Evolutionary conservation across 495 filamentous ascomycete genomes (phyloP).

Genomic region (Penicillium paxilli): DNA sequence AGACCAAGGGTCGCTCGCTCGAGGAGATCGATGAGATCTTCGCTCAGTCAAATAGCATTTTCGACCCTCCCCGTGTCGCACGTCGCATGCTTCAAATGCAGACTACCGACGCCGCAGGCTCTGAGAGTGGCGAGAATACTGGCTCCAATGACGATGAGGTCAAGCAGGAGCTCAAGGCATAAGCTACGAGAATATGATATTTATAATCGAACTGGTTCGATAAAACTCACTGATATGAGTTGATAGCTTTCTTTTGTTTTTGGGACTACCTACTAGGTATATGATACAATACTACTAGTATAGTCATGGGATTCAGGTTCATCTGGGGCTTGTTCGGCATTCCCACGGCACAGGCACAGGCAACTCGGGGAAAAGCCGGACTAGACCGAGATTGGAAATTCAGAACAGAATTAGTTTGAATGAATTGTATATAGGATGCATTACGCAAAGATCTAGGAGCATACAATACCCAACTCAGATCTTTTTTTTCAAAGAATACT

Average conservation of each 20-base stretch:
- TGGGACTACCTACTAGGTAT: too few species aligned
- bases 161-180: constrained; percentile 9
- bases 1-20: constrained; percentile 59
- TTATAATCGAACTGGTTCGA: constrained; percentile 1
- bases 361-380: not conserved
- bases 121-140: constrained; percentile 1
- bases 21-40: constrained; percentile 80
- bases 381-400: not conserved
- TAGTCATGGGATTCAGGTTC: not conserved
- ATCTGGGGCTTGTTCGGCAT: not conserved
- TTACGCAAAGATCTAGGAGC: constrained; percentile 1
- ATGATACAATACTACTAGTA: too few species aligned
- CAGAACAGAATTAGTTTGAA: not conserved
- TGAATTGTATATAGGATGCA: constrained; percentile 1
- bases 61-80: constrained; percentile 30
- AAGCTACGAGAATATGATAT: constrained; percentile 2
- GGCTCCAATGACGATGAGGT: constrained; percentile 7
- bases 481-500: not conserved
- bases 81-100: constrained; percentile 16
- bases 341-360: not conserved
- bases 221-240: not conserved
- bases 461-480: constrained; percentile 1
- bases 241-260: not conserved
- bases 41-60: constrained; percentile 27
- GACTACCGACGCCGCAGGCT: constrained; percentile 1